A percentile compares a stretch with the other conserved stretches of the same genome.
Conservation (phyloP, 306 rosid species). For the Quillaja saponaria region DNA sequence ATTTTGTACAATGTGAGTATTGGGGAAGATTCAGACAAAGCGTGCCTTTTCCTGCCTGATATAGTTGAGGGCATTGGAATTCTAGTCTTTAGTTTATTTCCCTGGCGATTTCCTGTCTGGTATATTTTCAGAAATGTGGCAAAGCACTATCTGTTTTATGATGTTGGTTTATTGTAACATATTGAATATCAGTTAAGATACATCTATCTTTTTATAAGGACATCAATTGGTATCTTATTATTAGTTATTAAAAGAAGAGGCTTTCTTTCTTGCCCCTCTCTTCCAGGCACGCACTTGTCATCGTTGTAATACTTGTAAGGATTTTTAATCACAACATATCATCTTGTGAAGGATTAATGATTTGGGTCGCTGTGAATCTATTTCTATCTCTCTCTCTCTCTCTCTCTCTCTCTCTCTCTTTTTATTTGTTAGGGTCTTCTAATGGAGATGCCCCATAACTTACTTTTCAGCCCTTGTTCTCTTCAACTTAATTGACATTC, state of each 20-base stretch:
- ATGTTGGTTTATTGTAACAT: constrained; percentile 32
- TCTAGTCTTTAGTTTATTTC: constrained; percentile 33
- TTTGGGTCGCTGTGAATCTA: constrained; percentile 30
- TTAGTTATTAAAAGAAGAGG: constrained; percentile 40
- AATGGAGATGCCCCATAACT: neutral
- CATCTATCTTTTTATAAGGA: constrained; percentile 43
- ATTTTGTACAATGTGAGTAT: constrained; percentile 42
- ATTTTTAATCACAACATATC: constrained; percentile 20
- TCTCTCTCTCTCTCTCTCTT: constrained; percentile 25
- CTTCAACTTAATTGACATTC: constrained; percentile 7
- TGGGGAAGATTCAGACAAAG: constrained; percentile 61
- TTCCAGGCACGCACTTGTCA: constrained; percentile 24
- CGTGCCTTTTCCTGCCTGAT: constrained; percentile 19
- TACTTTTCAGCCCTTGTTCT: constrained; percentile 22
- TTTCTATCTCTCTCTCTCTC: neutral
- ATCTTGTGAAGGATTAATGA: constrained; percentile 23
- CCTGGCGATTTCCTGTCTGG: constrained; percentile 43
- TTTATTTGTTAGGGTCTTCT: constrained; percentile 11
- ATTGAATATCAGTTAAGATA: constrained; percentile 25
- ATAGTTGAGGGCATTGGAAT: constrained; percentile 30
- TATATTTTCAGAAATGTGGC: constrained; percentile 47
- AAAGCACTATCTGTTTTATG: constrained; percentile 35
- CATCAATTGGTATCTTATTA: constrained; percentile 41
- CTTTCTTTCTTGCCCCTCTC: constrained; percentile 40
- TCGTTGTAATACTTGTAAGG: constrained; percentile 28